Evolutionary conservation across 2,329 filamentous ascomycete genomes (phyloP).

Genomic region (Geoglossum cookeanum): DNA sequence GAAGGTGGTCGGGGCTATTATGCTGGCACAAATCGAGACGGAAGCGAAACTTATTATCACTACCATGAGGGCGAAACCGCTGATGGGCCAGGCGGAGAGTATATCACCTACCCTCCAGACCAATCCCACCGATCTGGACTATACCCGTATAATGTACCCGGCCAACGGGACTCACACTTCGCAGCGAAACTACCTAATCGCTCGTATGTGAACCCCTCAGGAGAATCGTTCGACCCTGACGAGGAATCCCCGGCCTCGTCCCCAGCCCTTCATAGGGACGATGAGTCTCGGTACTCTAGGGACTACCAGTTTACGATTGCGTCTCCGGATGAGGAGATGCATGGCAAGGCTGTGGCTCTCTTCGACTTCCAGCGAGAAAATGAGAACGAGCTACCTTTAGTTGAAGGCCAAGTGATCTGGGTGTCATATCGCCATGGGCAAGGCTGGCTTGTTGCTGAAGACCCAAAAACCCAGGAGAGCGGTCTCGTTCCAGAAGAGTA

Average conservation of each 20-base stretch:
- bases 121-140: conserved; percentile 20
- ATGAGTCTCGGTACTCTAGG: conserved; percentile 66
- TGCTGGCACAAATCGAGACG: conserved; percentile 49
- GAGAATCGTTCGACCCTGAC: conserved; percentile 1
- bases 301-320: conserved; percentile 93
- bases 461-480: conserved; percentile 83
- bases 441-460: conserved; percentile 92
- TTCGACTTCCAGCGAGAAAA: conserved; percentile 94
- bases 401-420: conserved; percentile 90
- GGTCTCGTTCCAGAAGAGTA: conserved; percentile 94
- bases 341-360: conserved; percentile 84
- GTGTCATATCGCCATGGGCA: conserved; percentile 92
- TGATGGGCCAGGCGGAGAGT: conserved; percentile 61
- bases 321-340: conserved; percentile 91
- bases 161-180: conserved; percentile 35
- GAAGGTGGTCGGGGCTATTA: conserved; percentile 42
- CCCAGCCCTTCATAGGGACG: conserved; percentile 16
- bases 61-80: conserved; percentile 45
- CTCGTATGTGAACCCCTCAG: conserved; percentile 13
- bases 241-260: conserved; percentile 19
- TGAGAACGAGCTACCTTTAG: conserved; percentile 81
- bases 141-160: conserved; percentile 22
- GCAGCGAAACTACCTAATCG: conserved; percentile 26
- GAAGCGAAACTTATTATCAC: conserved; percentile 56
- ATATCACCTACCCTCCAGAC: conserved; percentile 56